Conservation (phyloP, 2,329 filamentous ascomycete species). For the Sphaerostilbella broomeana region DNA sequence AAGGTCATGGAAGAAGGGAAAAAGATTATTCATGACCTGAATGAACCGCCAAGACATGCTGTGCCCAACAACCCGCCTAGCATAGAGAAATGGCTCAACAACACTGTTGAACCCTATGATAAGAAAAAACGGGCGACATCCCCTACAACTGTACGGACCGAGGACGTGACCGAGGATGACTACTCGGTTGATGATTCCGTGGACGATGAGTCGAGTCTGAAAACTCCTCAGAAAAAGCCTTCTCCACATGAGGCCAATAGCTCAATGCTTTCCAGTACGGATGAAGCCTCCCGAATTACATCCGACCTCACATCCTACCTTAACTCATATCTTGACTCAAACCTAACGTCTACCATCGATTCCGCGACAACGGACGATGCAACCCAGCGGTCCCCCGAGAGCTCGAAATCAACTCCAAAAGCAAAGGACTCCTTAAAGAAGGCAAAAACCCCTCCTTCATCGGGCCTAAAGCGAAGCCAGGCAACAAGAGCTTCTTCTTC, state of each 20-base stretch:
- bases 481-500: constrained; percentile 45
- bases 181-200: constrained; percentile 6
- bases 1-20: constrained; percentile 58
- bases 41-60: constrained; percentile 47
- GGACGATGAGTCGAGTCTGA: not conserved
- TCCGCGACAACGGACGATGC: constrained; percentile 7
- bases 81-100: constrained; percentile 60
- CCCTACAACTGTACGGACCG: constrained; percentile 3
- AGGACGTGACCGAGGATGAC: constrained; percentile 12
- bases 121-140: constrained; percentile 27
- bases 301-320: constrained; percentile 12
- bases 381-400: not conserved
- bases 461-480: constrained; percentile 47
- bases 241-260: constrained; percentile 21
- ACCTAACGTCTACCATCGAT: constrained; percentile 5
- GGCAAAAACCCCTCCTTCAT: constrained; percentile 28
- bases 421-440: constrained; percentile 7
- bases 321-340: constrained; percentile 13
- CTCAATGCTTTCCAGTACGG: constrained; percentile 18
- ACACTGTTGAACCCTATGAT: constrained; percentile 56
- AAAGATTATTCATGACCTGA: constrained; percentile 57
- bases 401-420: constrained; percentile 5
- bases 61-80: constrained; percentile 51
- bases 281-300: constrained; percentile 9
- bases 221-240: constrained; percentile 15